Conservation (phyloP, 371 early-diverging fungal genomes). For the Smittium culicis region DNA sequence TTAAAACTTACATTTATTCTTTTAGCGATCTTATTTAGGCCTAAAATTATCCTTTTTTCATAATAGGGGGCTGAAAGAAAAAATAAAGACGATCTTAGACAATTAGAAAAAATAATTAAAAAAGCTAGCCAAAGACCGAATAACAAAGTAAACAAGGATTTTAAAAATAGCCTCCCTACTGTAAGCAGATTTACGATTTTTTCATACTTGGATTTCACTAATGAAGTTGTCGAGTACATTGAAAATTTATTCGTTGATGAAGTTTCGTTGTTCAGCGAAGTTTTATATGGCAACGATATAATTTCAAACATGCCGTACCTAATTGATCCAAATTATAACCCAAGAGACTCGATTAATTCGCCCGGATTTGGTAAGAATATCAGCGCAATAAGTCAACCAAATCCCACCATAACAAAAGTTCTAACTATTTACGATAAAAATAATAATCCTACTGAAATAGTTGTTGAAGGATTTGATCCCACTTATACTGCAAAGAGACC, state of each 20-base stretch:
- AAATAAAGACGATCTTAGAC: slow-evolving; percentile 30
- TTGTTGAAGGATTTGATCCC: slow-evolving; percentile 25
- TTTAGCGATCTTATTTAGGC: background rate
- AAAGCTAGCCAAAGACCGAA: slow-evolving; percentile 8
- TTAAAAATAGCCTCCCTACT: slow-evolving; percentile 16
- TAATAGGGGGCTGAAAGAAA: slow-evolving; percentile 29
- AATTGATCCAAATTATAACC: background rate
- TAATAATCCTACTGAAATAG: slow-evolving; percentile 11
- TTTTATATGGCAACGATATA: background rate
- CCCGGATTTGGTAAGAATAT: background rate
- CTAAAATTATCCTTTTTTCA: background rate
- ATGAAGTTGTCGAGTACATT: slow-evolving; percentile 18
- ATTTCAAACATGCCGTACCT: background rate
- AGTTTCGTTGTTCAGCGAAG: slow-evolving; percentile 17
- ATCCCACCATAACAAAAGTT: background rate
- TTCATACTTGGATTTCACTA: slow-evolving; percentile 19
- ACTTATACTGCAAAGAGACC: slow-evolving; percentile 18
- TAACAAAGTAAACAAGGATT: slow-evolving; percentile 17
- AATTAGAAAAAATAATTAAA: slow-evolving; percentile 23
- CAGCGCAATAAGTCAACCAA: background rate
- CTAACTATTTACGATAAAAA: background rate
- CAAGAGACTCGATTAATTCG: background rate
- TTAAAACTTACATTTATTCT: background rate
- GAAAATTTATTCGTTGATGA: slow-evolving; percentile 16
- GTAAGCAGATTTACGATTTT: slow-evolving; percentile 17